Evolutionary conservation across 805 yeast genomes (phyloP), one percentile per base, ranked within the genome.

Genomic region (Ogataea kodamae): DNA sequence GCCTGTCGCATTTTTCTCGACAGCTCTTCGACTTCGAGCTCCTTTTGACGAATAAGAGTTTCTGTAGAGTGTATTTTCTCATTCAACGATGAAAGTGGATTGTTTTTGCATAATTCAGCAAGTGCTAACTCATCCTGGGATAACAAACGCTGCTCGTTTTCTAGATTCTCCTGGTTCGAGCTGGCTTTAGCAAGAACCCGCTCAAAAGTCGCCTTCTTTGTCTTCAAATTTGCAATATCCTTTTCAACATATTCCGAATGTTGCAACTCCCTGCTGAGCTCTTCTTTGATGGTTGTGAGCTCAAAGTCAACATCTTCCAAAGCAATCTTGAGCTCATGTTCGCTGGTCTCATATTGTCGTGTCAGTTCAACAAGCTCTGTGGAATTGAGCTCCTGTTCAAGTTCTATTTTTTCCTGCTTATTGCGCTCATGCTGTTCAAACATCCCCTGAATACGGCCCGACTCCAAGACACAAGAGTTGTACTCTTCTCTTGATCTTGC

Each of bases 381-480:
- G 1, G 9, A 8, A 11, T 39, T 41, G 19, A 55, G 41, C 11
- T 43, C 34, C 9, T 27, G 25, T 11, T 49, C 33, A 6, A 48
- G 14, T 6, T 35, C 26, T 22, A 23, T 38, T 33, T 39, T 39
- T 33, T 18, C 41, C 29, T 34, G 18, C 24, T 36, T 35, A 45
- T 54, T 48, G 6, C 27, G 28, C 14, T 45, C 43, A 43, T 52
- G 52, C 20, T 39, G 48, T 9, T 49, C 55, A 24, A 48, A 37
- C 8, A 48, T 39, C 2, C 59, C 72, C 32, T 64, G 62, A 27
- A 79, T 56, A 30, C 74, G 68, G 5, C 90, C 94, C 42, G 75
- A 76, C 30, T 61, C 48, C 19, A 75, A 59, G 1, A 72, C 68
- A 6, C 66, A 52, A 1, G 49, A 39, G 38, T 65, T 67, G 22